Evolutionary conservation across 305 asterid genomes (phyloP), one percentile per base, ranked within the genome.

Genomic region (Fraxinus angustifolia): DNA sequence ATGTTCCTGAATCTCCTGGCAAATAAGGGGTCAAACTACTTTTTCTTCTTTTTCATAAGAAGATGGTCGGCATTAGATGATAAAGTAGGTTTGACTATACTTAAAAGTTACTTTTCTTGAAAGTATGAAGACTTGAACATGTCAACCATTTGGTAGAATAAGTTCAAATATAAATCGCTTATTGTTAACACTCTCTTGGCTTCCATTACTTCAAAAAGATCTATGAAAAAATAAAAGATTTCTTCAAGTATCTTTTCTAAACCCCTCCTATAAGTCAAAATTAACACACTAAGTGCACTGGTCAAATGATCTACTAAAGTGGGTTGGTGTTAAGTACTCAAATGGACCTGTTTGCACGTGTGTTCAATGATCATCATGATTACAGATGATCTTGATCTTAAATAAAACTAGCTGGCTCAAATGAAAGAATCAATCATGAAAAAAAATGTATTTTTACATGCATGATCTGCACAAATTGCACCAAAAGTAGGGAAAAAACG

Each of bases 271-370:
- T 6, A 35, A 62, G 81, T 38, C 81, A 78, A 78, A 62, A 71
- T 33, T 71, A 71, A 65, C 65, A 19, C 75, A n/a, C 40, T 45
- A 75, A 82, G 81, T 76, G 81, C 81, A 76, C 73, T 76, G 84
- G 80, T 83, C 83, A 75, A 80, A 19, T 53, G 30, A 58, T 68
- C 30, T 76, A 80, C 28, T 79, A 62, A 34, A 83, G 87, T 83
- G 85, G 85, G 80, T 80, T 82, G 90, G 88, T 83, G 67, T 82
- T 83, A 80, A 82, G 73, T 35, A 84, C 56, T 79, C 87, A 78
- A 80, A 81, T 84, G 71, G 45, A 78, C 82, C 38, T 36, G 35
- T 81, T 80, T 81, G 88, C 91, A 88, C 91, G 93, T 86, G 91
- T 81, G 79, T 53, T 21, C 56, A 77, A 82, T 58, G 83, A 76